These are phyloP conservation scores for Ramalina intermedia DNA, from an alignment of 495 filamentous ascomycete species.

Conservation along the genomic window DNA sequence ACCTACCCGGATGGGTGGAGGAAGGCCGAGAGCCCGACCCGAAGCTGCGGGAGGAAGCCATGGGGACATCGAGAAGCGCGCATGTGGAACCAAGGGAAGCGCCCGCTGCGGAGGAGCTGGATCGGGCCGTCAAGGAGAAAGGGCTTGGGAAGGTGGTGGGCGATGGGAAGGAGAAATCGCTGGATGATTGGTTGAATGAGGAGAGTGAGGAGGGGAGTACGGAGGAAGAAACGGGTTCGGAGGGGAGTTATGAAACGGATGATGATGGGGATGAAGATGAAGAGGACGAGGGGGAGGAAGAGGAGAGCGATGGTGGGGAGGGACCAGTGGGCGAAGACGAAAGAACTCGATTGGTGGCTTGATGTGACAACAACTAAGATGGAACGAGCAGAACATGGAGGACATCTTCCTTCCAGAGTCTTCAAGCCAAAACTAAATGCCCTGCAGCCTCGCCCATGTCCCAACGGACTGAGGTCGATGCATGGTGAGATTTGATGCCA, in stretches of 20 bases:
- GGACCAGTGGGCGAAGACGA: too few relatives aligned
- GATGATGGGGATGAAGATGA: conserved; percentile 27
- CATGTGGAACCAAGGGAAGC: conserved; percentile 18
- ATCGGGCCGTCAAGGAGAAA: conserved; percentile 35
- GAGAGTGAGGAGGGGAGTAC: conserved; percentile 33
- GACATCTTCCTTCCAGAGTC: too few relatives aligned
- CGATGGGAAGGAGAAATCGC: conserved; percentile 39
- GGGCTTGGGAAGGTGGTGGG: conserved; percentile 19
- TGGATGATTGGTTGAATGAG: conserved; percentile 83
- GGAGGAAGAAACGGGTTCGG: conserved; percentile 32
- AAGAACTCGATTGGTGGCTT: too few relatives aligned
- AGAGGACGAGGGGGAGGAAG: conserved; percentile 11
- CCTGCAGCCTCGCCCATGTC: too few relatives aligned
- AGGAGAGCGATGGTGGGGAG: conserved; percentile 19
- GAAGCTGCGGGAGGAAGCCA: conserved; percentile 42
- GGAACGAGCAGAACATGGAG: too few relatives aligned
- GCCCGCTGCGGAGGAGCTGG: conserved; percentile 52
- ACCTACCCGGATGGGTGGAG: conserved; percentile 73
- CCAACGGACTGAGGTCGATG: too few relatives aligned
- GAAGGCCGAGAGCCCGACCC: conserved; percentile 66
- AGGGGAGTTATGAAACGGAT: conserved; percentile 37
- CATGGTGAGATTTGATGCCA: too few relatives aligned
- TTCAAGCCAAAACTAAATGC: too few relatives aligned
- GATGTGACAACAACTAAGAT: too few relatives aligned
- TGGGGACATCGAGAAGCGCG: conserved; percentile 18